A percentile compares a stretch with the other conserved stretches of the same genome.
Conservation (phyloP, 2,329 filamentous ascomycete species). For the Microdochium nivale region DNA sequence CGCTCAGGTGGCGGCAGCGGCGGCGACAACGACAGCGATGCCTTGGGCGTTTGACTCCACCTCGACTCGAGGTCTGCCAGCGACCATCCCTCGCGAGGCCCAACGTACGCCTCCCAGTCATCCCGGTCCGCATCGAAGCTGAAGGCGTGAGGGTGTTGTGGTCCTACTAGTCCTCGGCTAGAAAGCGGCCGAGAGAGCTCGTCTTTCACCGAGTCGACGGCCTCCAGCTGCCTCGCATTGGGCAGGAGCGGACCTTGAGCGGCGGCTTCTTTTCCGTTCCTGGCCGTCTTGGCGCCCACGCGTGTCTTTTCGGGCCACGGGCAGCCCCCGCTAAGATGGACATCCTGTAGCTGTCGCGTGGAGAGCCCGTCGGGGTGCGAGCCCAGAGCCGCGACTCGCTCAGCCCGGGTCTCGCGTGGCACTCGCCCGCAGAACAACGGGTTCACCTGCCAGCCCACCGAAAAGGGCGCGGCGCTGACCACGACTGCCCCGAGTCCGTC, state of each 20-base stretch:
- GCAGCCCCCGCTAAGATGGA: conserved; percentile 11
- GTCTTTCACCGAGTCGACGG: conserved; percentile 5
- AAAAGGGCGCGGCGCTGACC: conserved; percentile 18
- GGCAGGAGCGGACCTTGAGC: conserved; percentile 7
- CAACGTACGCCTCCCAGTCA: conserved; percentile 15
- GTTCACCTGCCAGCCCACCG: conserved; percentile 20
- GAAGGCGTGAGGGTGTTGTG: conserved; percentile 13
- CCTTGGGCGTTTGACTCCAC: conserved; percentile 9
- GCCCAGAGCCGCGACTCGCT: conserved; percentile 12
- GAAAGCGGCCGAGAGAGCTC: conserved; percentile 9
- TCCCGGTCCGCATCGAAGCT: conserved; percentile 12
- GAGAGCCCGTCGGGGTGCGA: conserved; percentile 19
- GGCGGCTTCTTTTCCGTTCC: neutral
- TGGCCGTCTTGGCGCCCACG: too few relatives aligned
- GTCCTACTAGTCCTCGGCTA: conserved; percentile 9
- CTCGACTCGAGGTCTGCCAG: conserved; percentile 11
- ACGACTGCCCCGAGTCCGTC: conserved; percentile 8
- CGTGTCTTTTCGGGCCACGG: conserved; percentile 11
- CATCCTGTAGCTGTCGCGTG: conserved; percentile 6
- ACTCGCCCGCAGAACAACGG: conserved; percentile 10
- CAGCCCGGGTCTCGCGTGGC: conserved; percentile 1
- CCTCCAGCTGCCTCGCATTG: conserved; percentile 7
- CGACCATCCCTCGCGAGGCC: conserved; percentile 7
- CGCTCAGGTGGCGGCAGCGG: neutral
- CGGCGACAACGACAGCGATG: neutral